A percentile compares a stretch with the other conserved stretches of the same genome.
These are phyloP conservation scores for Achaetomium macrosporum DNA, from an alignment of 2,329 filamentous ascomycete genomes.

Conservation along the genomic window DNA sequence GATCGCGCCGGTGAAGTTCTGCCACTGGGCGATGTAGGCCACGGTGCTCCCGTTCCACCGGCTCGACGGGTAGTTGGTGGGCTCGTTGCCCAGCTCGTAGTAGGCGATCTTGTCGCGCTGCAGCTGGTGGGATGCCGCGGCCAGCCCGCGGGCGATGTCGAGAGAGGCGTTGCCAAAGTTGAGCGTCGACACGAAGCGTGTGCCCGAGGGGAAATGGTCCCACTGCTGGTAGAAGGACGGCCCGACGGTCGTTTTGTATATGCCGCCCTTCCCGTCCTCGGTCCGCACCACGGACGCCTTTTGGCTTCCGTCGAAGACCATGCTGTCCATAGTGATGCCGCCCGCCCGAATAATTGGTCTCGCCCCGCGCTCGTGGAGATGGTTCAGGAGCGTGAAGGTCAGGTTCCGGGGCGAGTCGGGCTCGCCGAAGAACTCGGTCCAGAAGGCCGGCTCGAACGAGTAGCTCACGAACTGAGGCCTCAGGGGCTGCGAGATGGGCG, in stretches of 20 bases:
- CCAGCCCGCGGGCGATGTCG: constrained; percentile 14
- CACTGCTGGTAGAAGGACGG: constrained; percentile 18
- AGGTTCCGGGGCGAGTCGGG: constrained; percentile 14
- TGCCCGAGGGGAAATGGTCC: constrained; percentile 19
- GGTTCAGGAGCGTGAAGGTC: constrained; percentile 19
- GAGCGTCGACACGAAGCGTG: constrained; percentile 19
- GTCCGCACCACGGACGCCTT: constrained; percentile 15
- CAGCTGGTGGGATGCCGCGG: constrained; percentile 10
- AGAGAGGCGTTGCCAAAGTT: constrained; percentile 21
- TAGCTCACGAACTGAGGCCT: constrained; percentile 19
- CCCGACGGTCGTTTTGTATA: constrained; percentile 18
- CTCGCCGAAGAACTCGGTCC: constrained; percentile 22
- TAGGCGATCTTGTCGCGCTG: constrained; percentile 19
- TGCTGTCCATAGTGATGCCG: constrained; percentile 22
- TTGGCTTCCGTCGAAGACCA: constrained; percentile 15
- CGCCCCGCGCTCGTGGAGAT: constrained; percentile 17
- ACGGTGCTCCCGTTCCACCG: constrained; percentile 18
- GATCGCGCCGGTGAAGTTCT: constrained; percentile 13
- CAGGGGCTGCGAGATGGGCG: constrained; percentile 16
- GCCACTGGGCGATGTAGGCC: constrained; percentile 18
- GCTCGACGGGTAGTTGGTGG: constrained; percentile 18
- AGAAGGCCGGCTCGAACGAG: constrained; percentile 21
- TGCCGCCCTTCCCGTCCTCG: constrained; percentile 19
- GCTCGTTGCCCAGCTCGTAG: constrained; percentile 22
- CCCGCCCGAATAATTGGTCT: constrained; percentile 19